phyloP scores from a whole-genome alignment of 2,329 filamentous ascomycete species.

The Rhexocercosporidium sp. region DNA sequence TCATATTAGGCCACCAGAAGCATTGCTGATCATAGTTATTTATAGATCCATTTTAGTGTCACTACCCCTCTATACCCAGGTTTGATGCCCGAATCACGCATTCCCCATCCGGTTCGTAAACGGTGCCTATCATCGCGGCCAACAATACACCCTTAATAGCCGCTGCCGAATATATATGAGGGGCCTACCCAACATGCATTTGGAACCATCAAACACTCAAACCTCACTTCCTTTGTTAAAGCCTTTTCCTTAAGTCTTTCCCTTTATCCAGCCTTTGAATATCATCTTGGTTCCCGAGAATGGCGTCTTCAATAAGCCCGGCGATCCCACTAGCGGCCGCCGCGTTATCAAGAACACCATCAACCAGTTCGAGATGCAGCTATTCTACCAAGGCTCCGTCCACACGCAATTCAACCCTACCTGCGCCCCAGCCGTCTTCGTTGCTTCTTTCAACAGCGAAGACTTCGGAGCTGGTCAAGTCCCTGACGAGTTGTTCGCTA shows the following conservation, averaged over 20 bases:
- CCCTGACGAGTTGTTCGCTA: constrained; percentile 55
- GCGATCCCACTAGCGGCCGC: constrained; percentile 44
- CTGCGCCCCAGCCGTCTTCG: constrained; percentile 55
- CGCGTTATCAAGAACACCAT: constrained; percentile 42
- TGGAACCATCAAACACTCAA: too few species aligned
- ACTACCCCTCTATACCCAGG: too few species aligned
- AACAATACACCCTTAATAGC: too few species aligned
- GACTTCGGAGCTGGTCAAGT: constrained; percentile 58
- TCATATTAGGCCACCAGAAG: too few species aligned
- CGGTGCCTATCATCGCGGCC: background rate
- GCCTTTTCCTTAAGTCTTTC: constrained; percentile 25
- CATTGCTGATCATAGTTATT: too few species aligned
- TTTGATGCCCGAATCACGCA: too few species aligned
- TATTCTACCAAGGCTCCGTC: constrained; percentile 53
- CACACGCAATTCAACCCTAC: constrained; percentile 63
- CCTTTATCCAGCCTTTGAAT: constrained; percentile 16
- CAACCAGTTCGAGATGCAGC: too few species aligned
- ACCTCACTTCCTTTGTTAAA: constrained; percentile 21
- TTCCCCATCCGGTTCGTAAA: too few species aligned
- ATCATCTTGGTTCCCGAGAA: constrained; percentile 54
- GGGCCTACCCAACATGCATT: background rate
- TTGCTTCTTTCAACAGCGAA: constrained; percentile 55
- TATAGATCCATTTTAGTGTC: too few species aligned
- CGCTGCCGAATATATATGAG: background rate
- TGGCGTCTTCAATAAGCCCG: constrained; percentile 45